These are phyloP conservation scores for Setaria viridis DNA, from an alignment of 202 grass and related monocot genomes.

Conservation along the genomic window DNA sequence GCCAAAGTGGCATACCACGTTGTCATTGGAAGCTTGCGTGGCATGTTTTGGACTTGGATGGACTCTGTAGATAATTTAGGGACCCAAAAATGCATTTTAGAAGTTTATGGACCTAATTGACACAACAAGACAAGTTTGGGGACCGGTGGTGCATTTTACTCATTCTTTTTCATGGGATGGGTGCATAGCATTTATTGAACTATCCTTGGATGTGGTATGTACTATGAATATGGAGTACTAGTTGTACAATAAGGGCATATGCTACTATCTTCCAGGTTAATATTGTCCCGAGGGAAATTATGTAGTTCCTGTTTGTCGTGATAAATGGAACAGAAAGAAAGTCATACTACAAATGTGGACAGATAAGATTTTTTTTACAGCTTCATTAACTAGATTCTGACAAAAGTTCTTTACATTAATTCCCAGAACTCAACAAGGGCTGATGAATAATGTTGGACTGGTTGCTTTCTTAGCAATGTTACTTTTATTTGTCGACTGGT, in stretches of 20 bases:
- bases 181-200: background rate
- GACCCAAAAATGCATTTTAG: no score
- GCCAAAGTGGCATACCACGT: no score
- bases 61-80: no score
- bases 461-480: conserved; percentile 67
- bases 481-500: conserved; percentile 91
- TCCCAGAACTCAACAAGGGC: conserved; percentile 80
- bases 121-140: no score
- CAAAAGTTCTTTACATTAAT: conserved; percentile 60
- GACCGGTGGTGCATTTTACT: no score
- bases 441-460: conserved; percentile 79
- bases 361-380: conserved; percentile 25
- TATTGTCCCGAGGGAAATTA: background rate
- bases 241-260: conserved; percentile 12
- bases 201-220: background rate
- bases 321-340: conserved; percentile 33
- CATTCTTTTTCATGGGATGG: conserved; percentile 1
- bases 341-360: conserved; percentile 12
- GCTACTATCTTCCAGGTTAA: conserved; percentile 12
- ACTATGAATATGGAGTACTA: conserved; percentile 10
- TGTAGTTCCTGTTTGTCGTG: background rate
- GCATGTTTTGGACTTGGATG: no score
- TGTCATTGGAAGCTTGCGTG: no score
- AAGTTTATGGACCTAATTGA: no score
- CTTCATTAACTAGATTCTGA: conserved; percentile 48